phyloP scores from a whole-genome alignment of 176 grass and related monocot genomes.

The Elaeis guineensis region DNA sequence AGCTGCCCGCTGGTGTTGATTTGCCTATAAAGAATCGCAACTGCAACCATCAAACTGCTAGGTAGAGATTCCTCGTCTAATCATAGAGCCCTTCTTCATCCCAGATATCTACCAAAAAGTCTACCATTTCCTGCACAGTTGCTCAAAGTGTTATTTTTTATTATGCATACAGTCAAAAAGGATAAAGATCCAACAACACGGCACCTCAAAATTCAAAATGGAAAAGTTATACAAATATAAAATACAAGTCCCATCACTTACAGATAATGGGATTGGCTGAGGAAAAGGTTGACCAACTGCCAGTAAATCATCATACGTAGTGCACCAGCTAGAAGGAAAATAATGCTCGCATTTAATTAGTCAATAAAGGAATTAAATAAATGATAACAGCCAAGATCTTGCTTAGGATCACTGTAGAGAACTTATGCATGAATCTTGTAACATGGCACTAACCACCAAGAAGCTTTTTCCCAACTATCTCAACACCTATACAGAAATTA shows the following conservation, averaged over 20 bases:
- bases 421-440: too few relatives aligned
- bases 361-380: too few relatives aligned
- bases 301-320: conserved; percentile 18
- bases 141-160: neutral
- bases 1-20: too few relatives aligned
- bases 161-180: neutral
- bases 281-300: conserved; percentile 7
- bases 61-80: neutral
- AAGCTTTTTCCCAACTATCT: too few relatives aligned
- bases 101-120: conserved; percentile 13
- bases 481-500: too few relatives aligned
- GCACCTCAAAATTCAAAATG: neutral
- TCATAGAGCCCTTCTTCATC: conserved; percentile 8
- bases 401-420: too few relatives aligned
- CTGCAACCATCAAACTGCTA: too few relatives aligned
- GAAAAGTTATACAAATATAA: neutral
- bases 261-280: conserved; percentile 14
- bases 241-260: neutral
- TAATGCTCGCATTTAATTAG: too few relatives aligned
- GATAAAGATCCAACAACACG: neutral
- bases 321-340: conserved; percentile 7
- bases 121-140: conserved; percentile 15
- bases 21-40: too few relatives aligned
- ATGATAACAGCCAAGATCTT: too few relatives aligned
- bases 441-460: too few relatives aligned